These are phyloP conservation scores for Tolypocladium tundrense DNA, from an alignment of 2,329 filamentous ascomycete genomes.

Conservation along the genomic window DNA sequence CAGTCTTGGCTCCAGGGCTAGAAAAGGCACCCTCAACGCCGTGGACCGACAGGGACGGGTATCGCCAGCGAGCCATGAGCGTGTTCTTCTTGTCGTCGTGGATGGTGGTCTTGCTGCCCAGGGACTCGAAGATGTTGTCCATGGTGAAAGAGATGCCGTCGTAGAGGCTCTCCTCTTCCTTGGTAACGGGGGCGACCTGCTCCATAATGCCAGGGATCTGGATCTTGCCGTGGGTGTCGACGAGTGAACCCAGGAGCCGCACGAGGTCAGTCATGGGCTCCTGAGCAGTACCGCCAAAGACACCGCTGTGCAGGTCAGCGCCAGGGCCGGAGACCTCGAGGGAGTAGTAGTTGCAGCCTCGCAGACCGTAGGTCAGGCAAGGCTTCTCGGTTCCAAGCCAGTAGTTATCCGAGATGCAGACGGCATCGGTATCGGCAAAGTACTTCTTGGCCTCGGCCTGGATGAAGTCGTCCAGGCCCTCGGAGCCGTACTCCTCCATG, in stretches of 20 bases:
- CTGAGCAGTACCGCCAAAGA: slow-evolving; percentile 92
- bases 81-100: slow-evolving; percentile 82
- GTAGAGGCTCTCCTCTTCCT: slow-evolving; percentile 83
- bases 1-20: slow-evolving; percentile 88
- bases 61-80: slow-evolving; percentile 93
- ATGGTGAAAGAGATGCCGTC: slow-evolving; percentile 88
- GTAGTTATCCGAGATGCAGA: slow-evolving; percentile 99
- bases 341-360: slow-evolving; percentile 96
- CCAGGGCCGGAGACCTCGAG: slow-evolving; percentile 84
- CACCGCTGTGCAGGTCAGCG: slow-evolving; percentile 90
- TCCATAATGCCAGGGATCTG: slow-evolving; percentile 89
- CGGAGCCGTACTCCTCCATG: slow-evolving; percentile 98
- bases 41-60: slow-evolving; percentile 87
- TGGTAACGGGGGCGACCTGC: slow-evolving; percentile 79
- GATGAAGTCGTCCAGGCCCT: slow-evolving; percentile 93
- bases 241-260: slow-evolving; percentile 69
- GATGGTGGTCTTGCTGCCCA: slow-evolving; percentile 83
- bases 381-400: slow-evolving; percentile 99
- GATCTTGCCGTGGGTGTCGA: slow-evolving; percentile 87
- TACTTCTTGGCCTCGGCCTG: slow-evolving; percentile 81
- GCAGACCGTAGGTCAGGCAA: slow-evolving; percentile 91
- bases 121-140: slow-evolving; percentile 84
- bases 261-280: slow-evolving; percentile 98
- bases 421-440: slow-evolving; percentile 91
- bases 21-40: slow-evolving; percentile 93